A percentile compares a stretch with the other conserved stretches of the same genome.
These are phyloP conservation scores for Xylariaceae sp. DNA, from an alignment of 2,329 filamentous ascomycete species.

Conservation along the genomic window DNA sequence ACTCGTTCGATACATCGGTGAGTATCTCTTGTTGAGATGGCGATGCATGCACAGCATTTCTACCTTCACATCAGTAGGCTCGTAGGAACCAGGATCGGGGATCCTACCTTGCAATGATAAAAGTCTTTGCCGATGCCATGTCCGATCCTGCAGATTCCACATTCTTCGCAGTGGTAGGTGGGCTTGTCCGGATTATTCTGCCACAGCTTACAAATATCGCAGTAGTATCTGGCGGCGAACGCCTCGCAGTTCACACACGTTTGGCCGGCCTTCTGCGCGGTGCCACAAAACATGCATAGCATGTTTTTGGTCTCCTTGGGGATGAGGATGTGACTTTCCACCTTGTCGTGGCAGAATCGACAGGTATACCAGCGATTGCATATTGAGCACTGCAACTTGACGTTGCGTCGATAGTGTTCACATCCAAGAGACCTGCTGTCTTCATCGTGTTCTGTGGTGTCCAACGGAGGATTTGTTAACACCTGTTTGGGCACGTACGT, in stretches of 20 bases:
- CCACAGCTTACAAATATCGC: constrained; percentile 92
- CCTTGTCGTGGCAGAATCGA: constrained; percentile 85
- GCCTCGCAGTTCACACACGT: constrained; percentile 73
- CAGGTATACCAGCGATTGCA: constrained; percentile 94
- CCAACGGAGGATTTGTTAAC: constrained; percentile 37
- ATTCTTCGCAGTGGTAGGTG: constrained; percentile 95
- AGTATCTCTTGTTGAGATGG: constrained; percentile 75
- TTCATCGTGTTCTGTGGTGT: constrained; percentile 39
- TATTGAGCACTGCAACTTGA: constrained; percentile 89
- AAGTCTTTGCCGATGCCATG: constrained; percentile 94
- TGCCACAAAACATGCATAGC: constrained; percentile 93
- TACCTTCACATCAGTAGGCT: constrained; percentile 30
- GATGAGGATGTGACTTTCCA: constrained; percentile 73
- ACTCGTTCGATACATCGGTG: constrained; percentile 94
- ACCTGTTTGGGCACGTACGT: constrained; percentile 58
- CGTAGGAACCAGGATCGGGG: neutral
- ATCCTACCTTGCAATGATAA: constrained; percentile 86
- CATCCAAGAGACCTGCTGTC: constrained; percentile 64
- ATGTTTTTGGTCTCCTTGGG: constrained; percentile 86
- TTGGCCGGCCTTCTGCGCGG: constrained; percentile 77
- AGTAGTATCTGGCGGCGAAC: constrained; percentile 84
- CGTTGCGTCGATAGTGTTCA: constrained; percentile 89
- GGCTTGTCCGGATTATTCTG: constrained; percentile 86
- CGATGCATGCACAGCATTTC: constrained; percentile 92
- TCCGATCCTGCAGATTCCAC: constrained; percentile 89